Evolutionary conservation across 768 basidiomycete species (phyloP).

Genomic region (Collybia sp.): DNA sequence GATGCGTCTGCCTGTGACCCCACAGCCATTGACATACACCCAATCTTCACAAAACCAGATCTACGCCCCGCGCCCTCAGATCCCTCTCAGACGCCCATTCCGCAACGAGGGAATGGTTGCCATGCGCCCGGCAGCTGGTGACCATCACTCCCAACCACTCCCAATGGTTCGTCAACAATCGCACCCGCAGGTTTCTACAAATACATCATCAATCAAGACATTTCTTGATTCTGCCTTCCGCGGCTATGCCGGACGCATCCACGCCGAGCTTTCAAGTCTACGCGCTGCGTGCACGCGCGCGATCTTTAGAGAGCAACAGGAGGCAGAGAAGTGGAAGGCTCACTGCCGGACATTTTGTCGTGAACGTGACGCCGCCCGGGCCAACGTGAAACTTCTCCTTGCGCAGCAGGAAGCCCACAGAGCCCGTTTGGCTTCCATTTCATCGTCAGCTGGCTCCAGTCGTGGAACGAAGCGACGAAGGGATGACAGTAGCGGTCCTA

Average conservation of each 20-base stretch:
- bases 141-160: too few species aligned
- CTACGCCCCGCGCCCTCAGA: too few species aligned
- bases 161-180: too few species aligned
- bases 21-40: too few species aligned
- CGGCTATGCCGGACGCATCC: conserved; percentile 21
- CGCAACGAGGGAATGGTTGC: too few species aligned
- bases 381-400: conserved; percentile 20
- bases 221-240: conserved; percentile 25
- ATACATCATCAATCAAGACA: neutral
- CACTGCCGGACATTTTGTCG: conserved; percentile 23
- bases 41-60: too few species aligned
- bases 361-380: conserved; percentile 29
- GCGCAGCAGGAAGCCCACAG: conserved; percentile 3
- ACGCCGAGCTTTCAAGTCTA: conserved; percentile 23
- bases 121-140: too few species aligned
- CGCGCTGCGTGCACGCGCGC: conserved; percentile 23
- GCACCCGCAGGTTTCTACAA: neutral
- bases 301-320: conserved; percentile 24
- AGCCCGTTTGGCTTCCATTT: too few species aligned
- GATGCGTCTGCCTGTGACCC: too few species aligned
- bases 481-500: neutral
- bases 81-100: too few species aligned
- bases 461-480: too few species aligned
- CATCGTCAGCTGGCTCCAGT: too few species aligned
- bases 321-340: conserved; percentile 21